phyloP scores from a whole-genome alignment of 148 eudicot genomes.

The Dianthus caryophyllus region DNA sequence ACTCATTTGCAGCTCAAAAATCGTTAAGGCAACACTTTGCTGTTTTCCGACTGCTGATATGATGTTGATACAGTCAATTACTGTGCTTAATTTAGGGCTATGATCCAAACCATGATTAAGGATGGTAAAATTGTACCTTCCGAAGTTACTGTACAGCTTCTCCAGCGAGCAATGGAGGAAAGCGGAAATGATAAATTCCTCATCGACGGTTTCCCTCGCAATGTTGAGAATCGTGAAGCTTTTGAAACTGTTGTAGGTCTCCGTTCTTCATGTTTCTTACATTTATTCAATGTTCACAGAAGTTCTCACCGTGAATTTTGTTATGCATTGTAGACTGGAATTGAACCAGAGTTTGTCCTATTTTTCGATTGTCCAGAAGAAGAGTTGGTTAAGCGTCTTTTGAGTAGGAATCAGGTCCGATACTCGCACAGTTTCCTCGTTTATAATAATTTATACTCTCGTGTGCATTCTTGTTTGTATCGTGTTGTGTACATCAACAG shows the following conservation, averaged over 20 bases:
- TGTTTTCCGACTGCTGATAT: too few relatives aligned
- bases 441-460: background rate
- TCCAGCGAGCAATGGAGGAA: constrained; percentile 59
- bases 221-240: constrained; percentile 68
- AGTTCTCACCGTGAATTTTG: constrained; percentile 9
- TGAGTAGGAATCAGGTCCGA: constrained; percentile 67
- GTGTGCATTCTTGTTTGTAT: background rate
- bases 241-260: constrained; percentile 75
- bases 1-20: background rate
- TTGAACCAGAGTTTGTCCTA: constrained; percentile 61
- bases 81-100: constrained; percentile 38
- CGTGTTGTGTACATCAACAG: background rate
- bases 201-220: constrained; percentile 84
- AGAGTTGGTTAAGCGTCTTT: constrained; percentile 81
- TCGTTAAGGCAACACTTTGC: too few relatives aligned
- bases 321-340: constrained; percentile 56
- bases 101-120: constrained; percentile 79
- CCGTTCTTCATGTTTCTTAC: background rate
- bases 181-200: constrained; percentile 64
- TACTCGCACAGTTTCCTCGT: constrained; percentile 7
- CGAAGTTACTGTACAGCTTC: constrained; percentile 71
- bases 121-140: constrained; percentile 88
- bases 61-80: background rate
- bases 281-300: background rate
- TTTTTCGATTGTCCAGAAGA: constrained; percentile 76